Percentiles rank a stretch among this genome's conserved stretches.
These are phyloP conservation scores for Salvia hispanica DNA, from an alignment of 257 asterid genomes.

Conservation along the genomic window DNA sequence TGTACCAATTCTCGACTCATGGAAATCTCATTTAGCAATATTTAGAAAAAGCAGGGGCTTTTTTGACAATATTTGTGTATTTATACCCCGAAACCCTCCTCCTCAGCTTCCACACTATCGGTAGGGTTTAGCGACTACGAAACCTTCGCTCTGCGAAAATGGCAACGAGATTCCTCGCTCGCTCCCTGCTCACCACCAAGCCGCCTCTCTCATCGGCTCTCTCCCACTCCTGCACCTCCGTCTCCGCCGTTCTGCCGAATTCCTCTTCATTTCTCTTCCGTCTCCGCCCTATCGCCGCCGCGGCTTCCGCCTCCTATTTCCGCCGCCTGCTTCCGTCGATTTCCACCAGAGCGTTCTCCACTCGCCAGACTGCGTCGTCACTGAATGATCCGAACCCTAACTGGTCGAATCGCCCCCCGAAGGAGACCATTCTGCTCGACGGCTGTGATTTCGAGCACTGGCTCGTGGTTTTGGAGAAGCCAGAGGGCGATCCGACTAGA, in stretches of 20 bases:
- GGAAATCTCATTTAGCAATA: neutral
- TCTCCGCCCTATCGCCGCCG: constrained; percentile 63
- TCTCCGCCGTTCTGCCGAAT: constrained; percentile 35
- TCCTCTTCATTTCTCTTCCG: constrained; percentile 49
- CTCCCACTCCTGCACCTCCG: constrained; percentile 48
- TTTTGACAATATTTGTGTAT: neutral
- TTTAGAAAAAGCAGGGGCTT: constrained; percentile 7
- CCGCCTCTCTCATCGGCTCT: constrained; percentile 34
- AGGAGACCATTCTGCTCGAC: constrained; percentile 90
- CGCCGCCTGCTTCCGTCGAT: constrained; percentile 41
- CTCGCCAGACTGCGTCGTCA: constrained; percentile 66
- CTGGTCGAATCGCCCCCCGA: constrained; percentile 94
- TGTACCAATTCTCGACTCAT: no score
- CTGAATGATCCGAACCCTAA: constrained; percentile 87
- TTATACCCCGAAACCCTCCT: constrained; percentile 31
- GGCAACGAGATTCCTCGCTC: constrained; percentile 66
- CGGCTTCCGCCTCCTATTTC: constrained; percentile 35
- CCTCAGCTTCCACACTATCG: neutral
- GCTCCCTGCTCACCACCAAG: constrained; percentile 51
- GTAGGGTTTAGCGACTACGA: constrained; percentile 45
- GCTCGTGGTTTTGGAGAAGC: constrained; percentile 94
- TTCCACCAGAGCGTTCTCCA: constrained; percentile 58
- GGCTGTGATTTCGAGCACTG: constrained; percentile 99
- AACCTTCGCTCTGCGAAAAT: constrained; percentile 33
- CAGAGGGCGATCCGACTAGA: constrained; percentile 70